phyloP scores from a whole-genome alignment of 257 asterid genomes.

The Dorcoceras hygrometricum region DNA sequence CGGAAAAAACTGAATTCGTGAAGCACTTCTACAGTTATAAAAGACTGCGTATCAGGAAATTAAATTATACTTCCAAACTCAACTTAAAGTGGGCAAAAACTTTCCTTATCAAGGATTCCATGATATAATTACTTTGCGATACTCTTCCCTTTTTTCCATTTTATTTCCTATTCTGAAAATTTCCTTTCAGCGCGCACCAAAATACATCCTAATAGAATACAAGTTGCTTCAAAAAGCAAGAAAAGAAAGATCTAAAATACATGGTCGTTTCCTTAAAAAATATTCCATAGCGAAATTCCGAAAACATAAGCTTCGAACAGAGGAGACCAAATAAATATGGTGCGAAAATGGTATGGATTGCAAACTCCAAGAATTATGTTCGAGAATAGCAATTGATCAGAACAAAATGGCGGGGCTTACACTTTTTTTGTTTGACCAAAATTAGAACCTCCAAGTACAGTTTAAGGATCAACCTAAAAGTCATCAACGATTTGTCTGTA shows the following conservation, averaged over 20 bases:
- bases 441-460: neutral
- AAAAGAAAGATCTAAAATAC: neutral
- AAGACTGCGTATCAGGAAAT: too few species aligned
- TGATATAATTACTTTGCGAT: neutral
- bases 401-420: neutral
- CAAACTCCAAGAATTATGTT: too few species aligned
- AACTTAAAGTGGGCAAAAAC: neutral
- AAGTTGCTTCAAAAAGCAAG: neutral
- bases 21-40: too few species aligned
- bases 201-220: neutral
- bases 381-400: neutral
- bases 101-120: neutral
- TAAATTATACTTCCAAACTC: neutral
- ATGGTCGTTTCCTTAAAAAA: neutral
- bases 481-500: neutral
- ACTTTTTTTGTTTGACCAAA: neutral
- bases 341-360: too few species aligned
- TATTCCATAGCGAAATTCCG: neutral
- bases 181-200: neutral
- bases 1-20: too few species aligned
- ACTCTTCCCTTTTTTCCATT: neutral
- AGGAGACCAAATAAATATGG: too few species aligned
- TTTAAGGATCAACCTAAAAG: neutral
- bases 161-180: neutral
- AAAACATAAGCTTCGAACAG: neutral